Conservation (phyloP, 208 protist species). For the Trypanosoma conorhini region DNA sequence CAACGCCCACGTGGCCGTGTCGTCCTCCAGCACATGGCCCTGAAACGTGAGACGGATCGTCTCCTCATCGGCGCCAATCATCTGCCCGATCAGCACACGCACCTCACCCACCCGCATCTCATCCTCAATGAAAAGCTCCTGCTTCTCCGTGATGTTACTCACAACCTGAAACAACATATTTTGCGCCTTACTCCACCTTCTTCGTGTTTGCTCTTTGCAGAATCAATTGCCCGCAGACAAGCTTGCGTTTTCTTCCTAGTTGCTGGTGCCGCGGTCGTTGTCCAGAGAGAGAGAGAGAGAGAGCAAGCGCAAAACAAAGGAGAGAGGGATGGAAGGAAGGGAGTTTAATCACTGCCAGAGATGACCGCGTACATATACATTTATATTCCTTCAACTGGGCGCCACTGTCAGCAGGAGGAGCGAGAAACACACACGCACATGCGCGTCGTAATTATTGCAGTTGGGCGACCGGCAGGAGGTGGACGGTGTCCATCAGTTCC, state of each 20-base stretch:
- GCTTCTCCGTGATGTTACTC: slow-evolving; percentile 62
- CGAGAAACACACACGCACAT: neutral
- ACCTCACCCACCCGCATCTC: slow-evolving; percentile 78
- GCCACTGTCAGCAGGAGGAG: neutral
- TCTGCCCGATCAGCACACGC: slow-evolving; percentile 51
- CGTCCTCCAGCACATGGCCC: slow-evolving; percentile 51
- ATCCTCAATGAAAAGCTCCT: slow-evolving; percentile 64
- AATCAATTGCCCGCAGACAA: neutral
- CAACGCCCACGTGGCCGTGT: slow-evolving; percentile 39
- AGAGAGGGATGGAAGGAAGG: too few species aligned
- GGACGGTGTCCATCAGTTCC: slow-evolving; percentile 9
- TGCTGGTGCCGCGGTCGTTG: neutral
- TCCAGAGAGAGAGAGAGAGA: too few species aligned
- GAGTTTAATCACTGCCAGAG: neutral
- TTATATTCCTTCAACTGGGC: neutral
- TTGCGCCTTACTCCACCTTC: neutral
- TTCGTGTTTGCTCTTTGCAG: neutral
- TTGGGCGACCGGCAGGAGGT: slow-evolving; percentile 10
- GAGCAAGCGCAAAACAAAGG: too few species aligned
- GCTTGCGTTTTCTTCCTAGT: slow-evolving; percentile 1
- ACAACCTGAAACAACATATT: slow-evolving; percentile 73
- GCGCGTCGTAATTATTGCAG: slow-evolving; percentile 4
- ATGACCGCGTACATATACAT: neutral
- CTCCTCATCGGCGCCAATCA: slow-evolving; percentile 46
- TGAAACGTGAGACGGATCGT: slow-evolving; percentile 60